Conservation (phyloP, 805 yeast species). For the Saturnispora sekii region DNA sequence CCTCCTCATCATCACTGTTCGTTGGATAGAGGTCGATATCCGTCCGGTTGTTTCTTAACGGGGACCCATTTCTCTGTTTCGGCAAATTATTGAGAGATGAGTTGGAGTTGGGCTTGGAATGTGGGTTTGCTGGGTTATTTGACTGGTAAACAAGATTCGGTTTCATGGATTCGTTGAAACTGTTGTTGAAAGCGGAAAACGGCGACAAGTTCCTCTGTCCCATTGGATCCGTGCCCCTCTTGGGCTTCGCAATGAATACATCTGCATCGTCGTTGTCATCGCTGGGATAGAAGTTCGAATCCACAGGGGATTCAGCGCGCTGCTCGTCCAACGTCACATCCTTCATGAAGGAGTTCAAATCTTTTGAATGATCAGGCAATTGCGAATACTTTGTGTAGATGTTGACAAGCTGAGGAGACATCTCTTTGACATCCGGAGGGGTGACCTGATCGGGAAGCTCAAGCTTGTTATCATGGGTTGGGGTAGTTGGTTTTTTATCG, state of each 20-base stretch:
- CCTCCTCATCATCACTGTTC: slow-evolving; percentile 3
- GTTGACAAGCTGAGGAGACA: slow-evolving; percentile 24
- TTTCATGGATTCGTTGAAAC: slow-evolving; percentile 23
- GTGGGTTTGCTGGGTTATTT: neutral
- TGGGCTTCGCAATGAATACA: slow-evolving; percentile 7
- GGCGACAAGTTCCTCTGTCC: slow-evolving; percentile 25
- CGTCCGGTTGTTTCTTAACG: neutral
- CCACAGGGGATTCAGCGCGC: too few species aligned
- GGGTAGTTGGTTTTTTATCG: neutral
- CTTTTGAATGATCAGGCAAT: slow-evolving; percentile 10
- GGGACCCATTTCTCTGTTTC: slow-evolving; percentile 14
- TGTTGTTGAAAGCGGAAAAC: slow-evolving; percentile 27
- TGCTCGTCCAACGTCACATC: too few species aligned
- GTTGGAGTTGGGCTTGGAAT: neutral
- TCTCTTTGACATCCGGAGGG: slow-evolving; percentile 3
- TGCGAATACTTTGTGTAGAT: slow-evolving; percentile 28
- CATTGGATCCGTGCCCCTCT: neutral
- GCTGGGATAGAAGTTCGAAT: too few species aligned
- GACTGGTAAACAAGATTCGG: slow-evolving; percentile 1
- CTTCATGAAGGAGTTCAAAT: neutral
- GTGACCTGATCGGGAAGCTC: neutral
- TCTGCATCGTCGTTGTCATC: slow-evolving; percentile 7
- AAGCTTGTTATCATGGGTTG: neutral
- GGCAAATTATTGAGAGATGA: slow-evolving; percentile 9
- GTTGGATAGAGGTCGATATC: slow-evolving; percentile 4